These are phyloP conservation scores for Leishmania tarentolae DNA, from an alignment of 208 protist species.

Conservation along the genomic window DNA sequence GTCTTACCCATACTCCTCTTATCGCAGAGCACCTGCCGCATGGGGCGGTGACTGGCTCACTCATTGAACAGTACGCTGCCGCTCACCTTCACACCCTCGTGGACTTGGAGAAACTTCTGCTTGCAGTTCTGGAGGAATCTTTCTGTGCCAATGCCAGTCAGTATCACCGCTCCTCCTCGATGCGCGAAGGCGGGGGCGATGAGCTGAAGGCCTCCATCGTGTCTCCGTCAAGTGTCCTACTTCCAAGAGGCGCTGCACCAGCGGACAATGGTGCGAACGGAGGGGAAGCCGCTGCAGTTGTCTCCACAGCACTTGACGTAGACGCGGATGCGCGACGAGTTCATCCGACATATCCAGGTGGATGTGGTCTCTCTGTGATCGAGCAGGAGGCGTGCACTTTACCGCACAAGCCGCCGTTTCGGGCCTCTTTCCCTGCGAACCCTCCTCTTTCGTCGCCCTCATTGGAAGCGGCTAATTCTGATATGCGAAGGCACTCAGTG, in stretches of 20 bases:
- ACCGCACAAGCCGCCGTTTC: not conserved
- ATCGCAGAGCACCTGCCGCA: slow-evolving; percentile 33
- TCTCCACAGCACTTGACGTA: too few species aligned
- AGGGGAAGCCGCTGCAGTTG: not conserved
- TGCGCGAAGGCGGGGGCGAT: not conserved
- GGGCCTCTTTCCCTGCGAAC: not conserved
- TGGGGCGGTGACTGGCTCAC: slow-evolving; percentile 25
- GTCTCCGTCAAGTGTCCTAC: not conserved
- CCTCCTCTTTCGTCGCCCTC: not conserved
- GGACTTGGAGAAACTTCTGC: slow-evolving; percentile 37
- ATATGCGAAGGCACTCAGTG: not conserved
- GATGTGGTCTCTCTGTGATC: not conserved
- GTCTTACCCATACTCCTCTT: slow-evolving; percentile 50
- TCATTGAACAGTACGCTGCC: slow-evolving; percentile 41
- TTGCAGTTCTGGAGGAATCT: slow-evolving; percentile 14
- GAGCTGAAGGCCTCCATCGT: not conserved
- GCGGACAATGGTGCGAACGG: not conserved
- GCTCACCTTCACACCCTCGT: slow-evolving; percentile 32
- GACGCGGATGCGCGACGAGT: not conserved
- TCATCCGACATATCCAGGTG: too few species aligned
- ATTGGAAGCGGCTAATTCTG: not conserved
- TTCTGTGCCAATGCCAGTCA: not conserved
- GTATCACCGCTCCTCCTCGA: not conserved
- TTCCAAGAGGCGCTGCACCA: not conserved
- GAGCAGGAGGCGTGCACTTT: not conserved